Evolutionary conservation across 129 eudicot species (phyloP).

Genomic region (Ambrosia trifida): DNA sequence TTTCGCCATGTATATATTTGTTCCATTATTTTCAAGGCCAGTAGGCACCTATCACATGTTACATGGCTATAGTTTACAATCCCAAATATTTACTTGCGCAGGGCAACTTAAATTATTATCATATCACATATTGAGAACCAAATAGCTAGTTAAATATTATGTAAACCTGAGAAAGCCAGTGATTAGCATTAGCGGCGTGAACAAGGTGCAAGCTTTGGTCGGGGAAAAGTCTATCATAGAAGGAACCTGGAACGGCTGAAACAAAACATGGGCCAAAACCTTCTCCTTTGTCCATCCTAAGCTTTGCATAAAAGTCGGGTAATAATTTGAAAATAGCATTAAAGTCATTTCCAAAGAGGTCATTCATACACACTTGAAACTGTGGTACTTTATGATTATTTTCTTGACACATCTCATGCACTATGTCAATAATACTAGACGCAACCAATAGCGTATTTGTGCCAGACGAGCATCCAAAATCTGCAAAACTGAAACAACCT

Average conservation of each 20-base stretch:
- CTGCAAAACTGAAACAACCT: not conserved
- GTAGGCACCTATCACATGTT: not conserved
- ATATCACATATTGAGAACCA: not conserved
- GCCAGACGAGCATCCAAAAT: not conserved
- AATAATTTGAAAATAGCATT: too few species aligned
- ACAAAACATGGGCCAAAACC: not conserved
- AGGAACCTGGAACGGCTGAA: not conserved
- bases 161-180: not conserved
- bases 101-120: too few species aligned
- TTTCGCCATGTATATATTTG: not conserved
- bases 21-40: not conserved
- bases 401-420: not conserved
- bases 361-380: not conserved
- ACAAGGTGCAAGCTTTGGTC: not conserved
- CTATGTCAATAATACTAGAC: not conserved
- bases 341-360: not conserved
- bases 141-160: too few species aligned
- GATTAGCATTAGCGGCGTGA: not conserved
- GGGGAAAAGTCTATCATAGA: not conserved
- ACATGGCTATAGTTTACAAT: too few species aligned
- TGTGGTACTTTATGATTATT: not conserved
- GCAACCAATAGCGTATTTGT: not conserved
- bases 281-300: not conserved
- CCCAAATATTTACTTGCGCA: too few species aligned
- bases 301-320: not conserved